Evolutionary conservation across 257 asterid species (phyloP), one percentile per base, ranked within the genome.

Genomic region (Cinchona pubescens): DNA sequence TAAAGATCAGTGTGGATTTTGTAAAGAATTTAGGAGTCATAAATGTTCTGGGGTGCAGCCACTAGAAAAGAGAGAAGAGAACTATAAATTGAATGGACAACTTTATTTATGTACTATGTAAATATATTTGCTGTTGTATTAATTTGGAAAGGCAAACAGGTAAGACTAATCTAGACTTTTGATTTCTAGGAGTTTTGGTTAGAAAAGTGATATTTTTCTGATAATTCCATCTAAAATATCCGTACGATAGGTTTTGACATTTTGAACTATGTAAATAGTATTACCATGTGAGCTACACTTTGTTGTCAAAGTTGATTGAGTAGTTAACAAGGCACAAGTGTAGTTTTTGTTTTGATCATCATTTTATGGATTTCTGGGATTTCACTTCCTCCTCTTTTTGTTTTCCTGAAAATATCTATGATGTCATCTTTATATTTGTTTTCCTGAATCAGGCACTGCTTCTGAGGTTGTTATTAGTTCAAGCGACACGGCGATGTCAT

Each of bases 401-500:
- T 25, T 55, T 45, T 16, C 16, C 43, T 29, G 40, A 42, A 40
- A 69, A 7, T 21, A 45, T 67, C 53, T 58, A 40, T 53, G 68
- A 27, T 67, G 29, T 49, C 72, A 38, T 56, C 51, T 30, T 60
- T 21, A 15, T 27, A 14, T 55, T 37, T 27, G 42, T 51, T 40
- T 55, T 42, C 63, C 56, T 38, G 79, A 66, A 48, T 37, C 51
- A 65, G 62, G 67, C 40, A 29, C 30, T 34, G 40, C 23, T 27
- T 55, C 75, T 69, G 75, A 76, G 49, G 34, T 1, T 25, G 23
- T 58, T 19, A 16, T 55, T 69, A 15, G 21, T 30, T 76, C 40
- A 19, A 56, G 75, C 53, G 48, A 27, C 63, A 89, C 90, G 92
- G 87, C 88, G 66, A 90, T 83, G 95, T 92, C 96, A 66, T 73